Conservation (phyloP, 257 asterid genomes). For the Plantago ovata region DNA sequence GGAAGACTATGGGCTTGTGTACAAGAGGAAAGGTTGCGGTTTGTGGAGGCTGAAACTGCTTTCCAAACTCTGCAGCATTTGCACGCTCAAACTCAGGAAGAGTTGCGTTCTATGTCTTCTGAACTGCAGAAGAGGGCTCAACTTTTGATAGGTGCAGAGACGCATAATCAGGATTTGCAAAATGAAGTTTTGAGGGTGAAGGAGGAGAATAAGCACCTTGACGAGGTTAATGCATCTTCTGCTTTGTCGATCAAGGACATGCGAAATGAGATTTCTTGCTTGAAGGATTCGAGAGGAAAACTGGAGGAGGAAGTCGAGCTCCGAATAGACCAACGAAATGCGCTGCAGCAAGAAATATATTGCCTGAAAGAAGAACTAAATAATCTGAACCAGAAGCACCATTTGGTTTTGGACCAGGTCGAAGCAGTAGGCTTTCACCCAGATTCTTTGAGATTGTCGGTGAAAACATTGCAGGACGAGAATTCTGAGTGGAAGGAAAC, state of each 20-base stretch:
- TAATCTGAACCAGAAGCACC: conserved; percentile 26
- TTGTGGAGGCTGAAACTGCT: conserved; percentile 95
- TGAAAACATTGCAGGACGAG: conserved; percentile 32
- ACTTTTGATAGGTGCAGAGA: conserved; percentile 43
- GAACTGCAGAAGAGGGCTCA: conserved; percentile 79
- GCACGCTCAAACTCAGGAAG: conserved; percentile 89
- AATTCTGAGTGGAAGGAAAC: conserved; percentile 51
- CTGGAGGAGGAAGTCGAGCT: conserved; percentile 89
- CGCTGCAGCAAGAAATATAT: conserved; percentile 93
- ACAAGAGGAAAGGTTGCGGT: conserved; percentile 86
- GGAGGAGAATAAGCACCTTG: conserved; percentile 70
- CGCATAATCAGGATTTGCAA: conserved; percentile 56
- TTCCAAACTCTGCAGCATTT: conserved; percentile 90
- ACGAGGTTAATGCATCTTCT: conserved; percentile 55
- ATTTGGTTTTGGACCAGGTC: no score
- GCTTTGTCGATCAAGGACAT: conserved; percentile 55
- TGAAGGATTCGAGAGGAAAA: conserved; percentile 57
- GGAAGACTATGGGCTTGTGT: conserved; percentile 81
- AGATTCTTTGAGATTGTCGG: no score
- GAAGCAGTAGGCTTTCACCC: no score
- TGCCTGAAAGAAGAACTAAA: conserved; percentile 84
- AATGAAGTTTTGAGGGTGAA: conserved; percentile 60
- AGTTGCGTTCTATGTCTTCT: conserved; percentile 56
- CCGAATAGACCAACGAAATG: conserved; percentile 80
- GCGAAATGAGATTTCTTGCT: conserved; percentile 63